Percentiles rank a stretch among this genome's conserved stretches.
These are phyloP conservation scores for Spinacia oleracea DNA, from an alignment of 179 eudicot genomes.

Conservation along the genomic window DNA sequence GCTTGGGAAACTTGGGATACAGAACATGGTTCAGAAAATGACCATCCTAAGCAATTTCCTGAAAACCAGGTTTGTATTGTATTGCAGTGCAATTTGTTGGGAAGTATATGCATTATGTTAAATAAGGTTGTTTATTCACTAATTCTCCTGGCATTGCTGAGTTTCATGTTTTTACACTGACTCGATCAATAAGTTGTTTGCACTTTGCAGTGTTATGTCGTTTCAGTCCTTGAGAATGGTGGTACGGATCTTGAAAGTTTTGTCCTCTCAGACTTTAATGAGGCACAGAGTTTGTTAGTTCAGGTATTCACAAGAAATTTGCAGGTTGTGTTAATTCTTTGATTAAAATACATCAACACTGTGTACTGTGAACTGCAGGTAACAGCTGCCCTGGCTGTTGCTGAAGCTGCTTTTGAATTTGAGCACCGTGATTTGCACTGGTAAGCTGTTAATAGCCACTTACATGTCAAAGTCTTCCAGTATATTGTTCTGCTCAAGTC, in stretches of 20 bases:
- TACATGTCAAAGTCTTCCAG: neutral
- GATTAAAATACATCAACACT: constrained; percentile 14
- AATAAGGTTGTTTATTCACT: neutral
- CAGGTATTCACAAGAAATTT: constrained; percentile 48
- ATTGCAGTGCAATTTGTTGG: neutral
- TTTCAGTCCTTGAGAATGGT: constrained; percentile 89
- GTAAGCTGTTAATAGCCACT: constrained; percentile 38
- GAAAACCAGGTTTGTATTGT: constrained; percentile 62
- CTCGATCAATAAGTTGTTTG: constrained; percentile 20
- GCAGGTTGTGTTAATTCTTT: neutral
- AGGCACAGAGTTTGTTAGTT: constrained; percentile 81
- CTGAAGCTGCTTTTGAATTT: constrained; percentile 92
- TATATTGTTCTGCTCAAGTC: neutral
- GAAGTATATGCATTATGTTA: neutral
- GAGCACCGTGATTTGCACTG: constrained; percentile 98
- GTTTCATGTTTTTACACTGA: neutral
- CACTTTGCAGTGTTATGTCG: constrained; percentile 71
- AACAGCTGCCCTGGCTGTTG: constrained; percentile 86
- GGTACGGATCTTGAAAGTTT: constrained; percentile 93
- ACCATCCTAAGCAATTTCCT: constrained; percentile 77
- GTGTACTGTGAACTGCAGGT: constrained; percentile 49
- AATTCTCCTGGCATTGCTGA: neutral
- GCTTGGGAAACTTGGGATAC: constrained; percentile 94
- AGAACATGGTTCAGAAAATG: constrained; percentile 84
- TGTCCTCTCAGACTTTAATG: constrained; percentile 75